Evolutionary conservation across 352 stramenopile genomes (phyloP), one percentile per base, ranked within the genome.

Genomic region (Phytopythium chamaehyphon): DNA sequence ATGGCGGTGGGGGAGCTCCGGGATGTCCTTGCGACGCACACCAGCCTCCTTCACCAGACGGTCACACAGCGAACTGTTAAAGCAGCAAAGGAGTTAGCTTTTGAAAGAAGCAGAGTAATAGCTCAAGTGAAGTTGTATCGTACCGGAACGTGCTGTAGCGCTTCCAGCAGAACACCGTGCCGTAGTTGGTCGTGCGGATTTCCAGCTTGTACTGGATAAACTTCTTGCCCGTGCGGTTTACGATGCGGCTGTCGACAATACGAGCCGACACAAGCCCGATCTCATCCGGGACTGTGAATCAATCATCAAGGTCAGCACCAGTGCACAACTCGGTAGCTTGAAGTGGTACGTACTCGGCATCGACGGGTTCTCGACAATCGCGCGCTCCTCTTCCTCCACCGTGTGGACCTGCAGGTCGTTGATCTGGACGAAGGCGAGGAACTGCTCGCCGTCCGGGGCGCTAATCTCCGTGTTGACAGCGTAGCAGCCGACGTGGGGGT

Each of bases 181-280:
- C 84, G 61, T 91, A 93, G 73, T 93, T 95, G 37, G 61, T 86
- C 46, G 84, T 95, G 55, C 76, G 70, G 60, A 95, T 90, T 66
- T 95, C 82, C 37, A 95, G 64, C 61, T 95, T 92, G 74, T 95
- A 95, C 67, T 95, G 82, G 47, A 95, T 90, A 50, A 92, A 95
- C 61, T 93, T 93, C 58, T 90, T 90, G 55, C 78, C 78, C 35
- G 73, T 90, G 38, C 73, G 76, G 54, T 90, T 91, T 44, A 93
- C 75, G 51, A 95, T 80, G 43, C 83, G 81, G 56, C 74, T 89
- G 63, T 95, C 83, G 19, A 91, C 81, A 36, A 95, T 93, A 23
- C 82, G 79, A 31, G 83, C 84, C 36, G 84, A 85, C 26, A 90
- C 79, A 7, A 95, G 61, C 48, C 66, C 64, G 40, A 94, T 94